Evolutionary conservation across 768 basidiomycete genomes (phyloP).

Genomic region (Boletus pseudopeckii): DNA sequence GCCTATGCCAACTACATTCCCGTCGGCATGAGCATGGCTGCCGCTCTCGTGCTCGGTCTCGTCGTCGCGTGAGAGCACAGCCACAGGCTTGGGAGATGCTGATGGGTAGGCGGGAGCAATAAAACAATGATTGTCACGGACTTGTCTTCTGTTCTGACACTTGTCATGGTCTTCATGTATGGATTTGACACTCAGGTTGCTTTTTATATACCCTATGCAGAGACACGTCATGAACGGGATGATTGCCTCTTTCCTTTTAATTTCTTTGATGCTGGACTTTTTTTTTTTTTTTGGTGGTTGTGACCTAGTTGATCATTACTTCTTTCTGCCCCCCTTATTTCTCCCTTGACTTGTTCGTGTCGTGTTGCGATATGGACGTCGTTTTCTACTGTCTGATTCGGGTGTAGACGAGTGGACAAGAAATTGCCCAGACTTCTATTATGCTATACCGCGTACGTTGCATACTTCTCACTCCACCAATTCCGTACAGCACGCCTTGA

Average conservation of each 20-base stretch:
- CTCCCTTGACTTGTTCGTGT: not conserved
- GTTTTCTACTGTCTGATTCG: not conserved
- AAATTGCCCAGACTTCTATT: not conserved
- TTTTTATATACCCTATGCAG: conserved; percentile 17
- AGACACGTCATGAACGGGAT: conserved; percentile 3
- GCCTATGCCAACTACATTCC: conserved; percentile 23
- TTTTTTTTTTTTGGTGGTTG: not conserved
- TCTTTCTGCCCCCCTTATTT: not conserved
- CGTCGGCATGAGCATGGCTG: conserved; percentile 28
- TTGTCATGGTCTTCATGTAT: too few species aligned
- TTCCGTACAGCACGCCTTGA: conserved; percentile 1
- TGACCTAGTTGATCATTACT: not conserved
- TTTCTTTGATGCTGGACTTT: not conserved
- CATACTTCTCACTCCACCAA: not conserved
- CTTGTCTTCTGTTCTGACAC: not conserved
- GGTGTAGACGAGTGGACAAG: not conserved
- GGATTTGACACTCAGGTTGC: not conserved
- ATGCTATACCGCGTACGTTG: too few species aligned
- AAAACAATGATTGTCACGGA: not conserved
- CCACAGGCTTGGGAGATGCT: conserved; percentile 2
- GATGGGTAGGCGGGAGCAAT: not conserved
- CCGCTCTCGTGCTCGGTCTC: conserved; percentile 26
- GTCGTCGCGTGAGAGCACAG: conserved; percentile 21
- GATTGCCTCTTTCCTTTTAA: not conserved
- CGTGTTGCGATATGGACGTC: conserved; percentile 2